phyloP scores from a whole-genome alignment of 1,284 basidiomycete species.

The Sanghuangporus baumii region DNA sequence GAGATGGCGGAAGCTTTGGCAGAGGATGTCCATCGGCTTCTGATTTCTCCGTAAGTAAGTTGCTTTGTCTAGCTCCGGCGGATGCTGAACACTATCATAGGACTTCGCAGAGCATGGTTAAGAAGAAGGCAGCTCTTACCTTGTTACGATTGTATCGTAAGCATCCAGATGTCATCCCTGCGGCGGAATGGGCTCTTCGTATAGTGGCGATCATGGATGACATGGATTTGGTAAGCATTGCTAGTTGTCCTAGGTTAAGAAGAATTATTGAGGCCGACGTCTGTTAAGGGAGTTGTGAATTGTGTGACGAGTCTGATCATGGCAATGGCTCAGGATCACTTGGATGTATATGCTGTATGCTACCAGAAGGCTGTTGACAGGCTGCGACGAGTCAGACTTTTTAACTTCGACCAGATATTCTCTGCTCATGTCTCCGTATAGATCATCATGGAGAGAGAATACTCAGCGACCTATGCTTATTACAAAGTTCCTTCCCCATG shows the following conservation, averaged over 20 bases:
- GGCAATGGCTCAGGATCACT: slow-evolving; percentile 90
- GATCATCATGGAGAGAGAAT: slow-evolving; percentile 91
- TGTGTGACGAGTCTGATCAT: slow-evolving; percentile 94
- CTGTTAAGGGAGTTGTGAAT: slow-evolving; percentile 80
- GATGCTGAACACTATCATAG: slow-evolving; percentile 36
- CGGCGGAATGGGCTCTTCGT: slow-evolving; percentile 92
- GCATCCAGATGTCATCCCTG: slow-evolving; percentile 90
- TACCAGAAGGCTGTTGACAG: slow-evolving; percentile 94
- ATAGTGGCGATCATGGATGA: slow-evolving; percentile 96
- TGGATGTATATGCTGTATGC: slow-evolving; percentile 85
- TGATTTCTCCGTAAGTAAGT: slow-evolving; percentile 88
- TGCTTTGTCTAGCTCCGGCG: slow-evolving; percentile 5
- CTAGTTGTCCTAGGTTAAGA: neutral
- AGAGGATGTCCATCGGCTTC: slow-evolving; percentile 88
- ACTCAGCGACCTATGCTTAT: slow-evolving; percentile 86
- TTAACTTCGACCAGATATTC: neutral
- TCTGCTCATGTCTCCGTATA: slow-evolving; percentile 29
- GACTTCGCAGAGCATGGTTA: slow-evolving; percentile 92
- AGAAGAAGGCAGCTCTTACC: slow-evolving; percentile 97
- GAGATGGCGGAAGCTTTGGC: slow-evolving; percentile 97
- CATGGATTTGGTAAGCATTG: slow-evolving; percentile 62
- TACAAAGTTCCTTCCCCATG: slow-evolving; percentile 98
- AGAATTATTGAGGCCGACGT: slow-evolving; percentile 1
- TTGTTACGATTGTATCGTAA: slow-evolving; percentile 92
- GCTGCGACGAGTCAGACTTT: slow-evolving; percentile 65